Conservation (phyloP, 441 rosid genomes). For the California macrophylla region DNA sequence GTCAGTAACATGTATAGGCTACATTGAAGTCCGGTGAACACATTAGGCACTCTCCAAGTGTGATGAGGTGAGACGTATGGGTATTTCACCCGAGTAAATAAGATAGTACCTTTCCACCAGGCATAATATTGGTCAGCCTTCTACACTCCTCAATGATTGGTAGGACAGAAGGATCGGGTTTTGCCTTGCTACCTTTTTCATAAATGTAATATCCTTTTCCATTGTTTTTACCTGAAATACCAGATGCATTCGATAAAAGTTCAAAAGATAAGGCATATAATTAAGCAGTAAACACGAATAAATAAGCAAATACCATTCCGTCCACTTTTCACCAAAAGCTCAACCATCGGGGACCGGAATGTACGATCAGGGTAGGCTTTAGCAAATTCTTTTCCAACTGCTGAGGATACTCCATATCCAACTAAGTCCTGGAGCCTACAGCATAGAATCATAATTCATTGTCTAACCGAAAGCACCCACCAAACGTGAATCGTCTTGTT, state of each 20-base stretch:
- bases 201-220: slow-evolving; percentile 81
- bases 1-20: slow-evolving; percentile 15
- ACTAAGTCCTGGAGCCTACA: slow-evolving; percentile 78
- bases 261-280: neutral
- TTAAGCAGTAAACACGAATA: slow-evolving; percentile 1
- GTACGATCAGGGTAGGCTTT: slow-evolving; percentile 54
- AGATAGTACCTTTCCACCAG: slow-evolving; percentile 68
- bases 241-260: slow-evolving; percentile 7
- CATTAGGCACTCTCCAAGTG: neutral
- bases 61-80: neutral
- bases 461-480: neutral
- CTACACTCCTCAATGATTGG: slow-evolving; percentile 68
- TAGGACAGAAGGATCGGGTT: slow-evolving; percentile 65
- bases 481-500: neutral
- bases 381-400: slow-evolving; percentile 51
- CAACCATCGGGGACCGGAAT: slow-evolving; percentile 49
- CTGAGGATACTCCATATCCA: slow-evolving; percentile 73
- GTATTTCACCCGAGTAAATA: neutral
- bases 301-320: slow-evolving; percentile 50
- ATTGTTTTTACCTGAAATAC: slow-evolving; percentile 59
- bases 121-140: slow-evolving; percentile 60
- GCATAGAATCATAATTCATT: neutral
- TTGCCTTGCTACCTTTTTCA: slow-evolving; percentile 75
- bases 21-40: neutral
- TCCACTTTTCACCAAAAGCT: slow-evolving; percentile 65